Evolutionary conservation across 2,329 filamentous ascomycete genomes (phyloP).

Genomic region (Fusarium foetens): DNA sequence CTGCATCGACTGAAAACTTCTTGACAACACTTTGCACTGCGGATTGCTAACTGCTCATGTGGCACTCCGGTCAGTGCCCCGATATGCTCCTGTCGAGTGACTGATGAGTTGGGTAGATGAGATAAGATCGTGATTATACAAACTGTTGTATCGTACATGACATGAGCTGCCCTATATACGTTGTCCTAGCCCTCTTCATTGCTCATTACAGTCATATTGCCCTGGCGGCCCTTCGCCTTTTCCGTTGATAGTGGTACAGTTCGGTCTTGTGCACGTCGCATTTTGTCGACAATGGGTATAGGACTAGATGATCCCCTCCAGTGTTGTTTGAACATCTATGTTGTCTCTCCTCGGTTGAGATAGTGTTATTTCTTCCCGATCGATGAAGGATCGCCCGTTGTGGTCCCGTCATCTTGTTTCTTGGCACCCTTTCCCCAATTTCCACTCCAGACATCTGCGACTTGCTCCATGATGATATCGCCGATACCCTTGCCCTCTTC

Average conservation of each 20-base stretch:
- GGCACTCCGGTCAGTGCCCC: background rate
- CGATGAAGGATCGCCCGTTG: slow-evolving; percentile 17
- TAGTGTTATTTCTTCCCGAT: slow-evolving; percentile 39
- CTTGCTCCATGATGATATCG: slow-evolving; percentile 66
- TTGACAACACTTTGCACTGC: background rate
- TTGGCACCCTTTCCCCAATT: slow-evolving; percentile 48
- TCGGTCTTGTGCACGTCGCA: slow-evolving; percentile 19
- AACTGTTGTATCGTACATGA: slow-evolving; percentile 21
- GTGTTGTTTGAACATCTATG: background rate
- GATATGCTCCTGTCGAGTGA: background rate
- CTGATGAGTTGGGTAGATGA: background rate
- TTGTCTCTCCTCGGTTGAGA: slow-evolving; percentile 38
- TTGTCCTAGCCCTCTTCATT: slow-evolving; percentile 5
- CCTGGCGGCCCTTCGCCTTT: background rate
- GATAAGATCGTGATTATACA: slow-evolving; percentile 13
- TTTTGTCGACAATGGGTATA: background rate
- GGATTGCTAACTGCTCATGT: background rate
- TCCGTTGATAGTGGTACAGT: slow-evolving; percentile 30
- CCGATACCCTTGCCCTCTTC: slow-evolving; percentile 66
- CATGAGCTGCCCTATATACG: slow-evolving; percentile 1
- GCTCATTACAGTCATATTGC: background rate
- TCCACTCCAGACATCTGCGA: slow-evolving; percentile 63
- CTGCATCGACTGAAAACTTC: background rate
- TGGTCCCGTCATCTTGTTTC: slow-evolving; percentile 43
- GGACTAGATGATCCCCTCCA: background rate